Percentiles rank a stretch among this genome's conserved stretches.
phyloP scores from a whole-genome alignment of 257 asterid genomes.

The Solanum dulcamara region DNA sequence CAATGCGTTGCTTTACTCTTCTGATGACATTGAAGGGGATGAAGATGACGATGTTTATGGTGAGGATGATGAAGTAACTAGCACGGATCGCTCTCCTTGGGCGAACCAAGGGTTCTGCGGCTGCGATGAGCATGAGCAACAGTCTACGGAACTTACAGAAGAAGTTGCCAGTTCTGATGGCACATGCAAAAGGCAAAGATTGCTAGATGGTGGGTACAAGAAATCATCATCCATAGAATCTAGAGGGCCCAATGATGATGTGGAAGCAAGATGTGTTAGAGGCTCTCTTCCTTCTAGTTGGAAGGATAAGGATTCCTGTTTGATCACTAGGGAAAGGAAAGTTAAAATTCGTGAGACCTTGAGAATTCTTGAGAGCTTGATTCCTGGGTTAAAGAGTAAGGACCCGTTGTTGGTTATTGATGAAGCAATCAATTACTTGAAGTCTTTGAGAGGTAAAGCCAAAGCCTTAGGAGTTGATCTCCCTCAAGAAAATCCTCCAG shows the following conservation, averaged over 20 bases:
- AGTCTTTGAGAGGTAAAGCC: conserved; percentile 48
- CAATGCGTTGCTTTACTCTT: conserved; percentile 64
- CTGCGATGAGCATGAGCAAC: conserved; percentile 9
- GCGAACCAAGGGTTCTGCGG: conserved; percentile 5
- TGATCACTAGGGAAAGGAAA: conserved; percentile 19
- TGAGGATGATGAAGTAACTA: conserved; percentile 58
- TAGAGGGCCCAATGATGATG: not conserved
- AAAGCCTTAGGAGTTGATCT: conserved; percentile 25
- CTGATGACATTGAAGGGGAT: conserved; percentile 16
- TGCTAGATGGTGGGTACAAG: conserved; percentile 54
- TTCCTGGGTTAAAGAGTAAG: conserved; percentile 39
- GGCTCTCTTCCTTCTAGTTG: not conserved
- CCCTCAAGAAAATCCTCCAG: not conserved
- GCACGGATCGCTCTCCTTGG: conserved; percentile 45
- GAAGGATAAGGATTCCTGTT: conserved; percentile 9
- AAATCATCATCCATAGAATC: conserved; percentile 30
- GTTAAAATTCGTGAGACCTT: conserved; percentile 33
- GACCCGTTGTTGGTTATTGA: conserved; percentile 62
- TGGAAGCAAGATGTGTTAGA: conserved; percentile 25
- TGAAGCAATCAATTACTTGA: conserved; percentile 50
- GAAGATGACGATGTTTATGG: conserved; percentile 22
- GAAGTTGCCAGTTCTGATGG: conserved; percentile 45
- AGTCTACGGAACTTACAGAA: conserved; percentile 20
- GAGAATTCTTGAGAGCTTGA: conserved; percentile 35
- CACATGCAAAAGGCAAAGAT: conserved; percentile 47